Percentiles rank a stretch among this genome's conserved stretches.
Conservation (phyloP, 2,329 filamentous ascomycete species). For the Diaporthe velutina region DNA sequence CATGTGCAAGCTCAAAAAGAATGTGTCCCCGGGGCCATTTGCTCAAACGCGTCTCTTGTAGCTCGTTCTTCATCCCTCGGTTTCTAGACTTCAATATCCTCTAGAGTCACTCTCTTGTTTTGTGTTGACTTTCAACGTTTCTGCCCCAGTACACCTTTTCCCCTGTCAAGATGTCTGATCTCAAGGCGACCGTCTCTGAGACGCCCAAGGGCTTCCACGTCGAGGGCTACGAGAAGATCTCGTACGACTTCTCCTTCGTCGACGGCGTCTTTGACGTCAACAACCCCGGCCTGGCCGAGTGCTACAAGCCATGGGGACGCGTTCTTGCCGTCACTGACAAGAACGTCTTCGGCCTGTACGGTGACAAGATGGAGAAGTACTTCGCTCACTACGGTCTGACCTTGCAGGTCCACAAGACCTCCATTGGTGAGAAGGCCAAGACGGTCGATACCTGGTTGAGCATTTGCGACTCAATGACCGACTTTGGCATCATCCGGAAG, state of each 20-base stretch:
- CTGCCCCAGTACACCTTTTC: not conserved
- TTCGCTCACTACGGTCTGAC: slow-evolving; percentile 74
- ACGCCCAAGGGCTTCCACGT: slow-evolving; percentile 77
- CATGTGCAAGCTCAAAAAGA: slow-evolving; percentile 27
- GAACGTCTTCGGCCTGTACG: slow-evolving; percentile 79
- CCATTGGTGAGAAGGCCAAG: slow-evolving; percentile 82
- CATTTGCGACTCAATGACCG: slow-evolving; percentile 81
- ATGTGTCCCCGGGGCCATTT: not conserved
- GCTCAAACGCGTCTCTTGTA: not conserved
- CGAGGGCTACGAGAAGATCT: slow-evolving; percentile 81
- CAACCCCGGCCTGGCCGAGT: slow-evolving; percentile 73
- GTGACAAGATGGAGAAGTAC: slow-evolving; percentile 74
- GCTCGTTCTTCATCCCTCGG: not conserved
- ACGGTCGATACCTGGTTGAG: slow-evolving; percentile 76
- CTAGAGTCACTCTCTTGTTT: not conserved
- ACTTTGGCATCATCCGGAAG: slow-evolving; percentile 78
- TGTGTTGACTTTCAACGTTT: not conserved
- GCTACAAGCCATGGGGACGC: slow-evolving; percentile 75
- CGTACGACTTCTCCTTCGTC: slow-evolving; percentile 81
- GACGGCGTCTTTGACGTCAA: slow-evolving; percentile 74
- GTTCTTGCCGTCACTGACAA: slow-evolving; percentile 78
- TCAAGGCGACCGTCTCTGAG: slow-evolving; percentile 74
- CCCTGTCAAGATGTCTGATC: slow-evolving; percentile 72
- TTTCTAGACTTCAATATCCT: not conserved
- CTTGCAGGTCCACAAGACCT: slow-evolving; percentile 77